phyloP scores from a whole-genome alignment of 1,139 yeast species.

The Pichia sp. region DNA sequence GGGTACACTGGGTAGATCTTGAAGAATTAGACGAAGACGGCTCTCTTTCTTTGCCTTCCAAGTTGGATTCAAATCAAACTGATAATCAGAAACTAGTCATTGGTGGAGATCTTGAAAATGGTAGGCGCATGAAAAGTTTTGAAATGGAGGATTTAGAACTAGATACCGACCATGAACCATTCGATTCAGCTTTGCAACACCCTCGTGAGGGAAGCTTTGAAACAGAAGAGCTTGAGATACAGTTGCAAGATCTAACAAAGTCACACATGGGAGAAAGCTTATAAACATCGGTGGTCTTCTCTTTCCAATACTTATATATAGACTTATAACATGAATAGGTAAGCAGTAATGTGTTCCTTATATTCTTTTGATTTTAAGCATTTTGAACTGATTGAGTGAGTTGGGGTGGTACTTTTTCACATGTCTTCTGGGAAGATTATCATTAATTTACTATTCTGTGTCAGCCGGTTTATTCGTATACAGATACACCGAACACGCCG shows the following conservation, averaged over 20 bases:
- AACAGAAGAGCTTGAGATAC: slow-evolving; percentile 3
- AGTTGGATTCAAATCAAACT: background rate
- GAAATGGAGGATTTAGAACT: slow-evolving; percentile 12
- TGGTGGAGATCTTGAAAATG: background rate
- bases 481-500: no score
- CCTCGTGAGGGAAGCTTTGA: slow-evolving; percentile 12
- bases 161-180: background rate
- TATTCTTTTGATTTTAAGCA: no score
- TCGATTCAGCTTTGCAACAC: background rate
- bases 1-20: slow-evolving; percentile 54
- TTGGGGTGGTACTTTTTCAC: no score
- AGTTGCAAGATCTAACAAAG: background rate
- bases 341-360: no score
- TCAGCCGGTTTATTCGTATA: no score
- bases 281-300: background rate
- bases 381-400: no score
- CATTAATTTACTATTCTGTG: no score
- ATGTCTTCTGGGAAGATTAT: no score
- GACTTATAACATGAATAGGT: background rate
- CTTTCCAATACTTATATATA: background rate
- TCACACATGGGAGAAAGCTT: background rate
- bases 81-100: background rate
- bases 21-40: slow-evolving; percentile 9
- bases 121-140: slow-evolving; percentile 5
- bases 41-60: background rate